Conservation (phyloP, 2,329 filamentous ascomycete genomes). For the Colletotrichum echinochloae region DNA sequence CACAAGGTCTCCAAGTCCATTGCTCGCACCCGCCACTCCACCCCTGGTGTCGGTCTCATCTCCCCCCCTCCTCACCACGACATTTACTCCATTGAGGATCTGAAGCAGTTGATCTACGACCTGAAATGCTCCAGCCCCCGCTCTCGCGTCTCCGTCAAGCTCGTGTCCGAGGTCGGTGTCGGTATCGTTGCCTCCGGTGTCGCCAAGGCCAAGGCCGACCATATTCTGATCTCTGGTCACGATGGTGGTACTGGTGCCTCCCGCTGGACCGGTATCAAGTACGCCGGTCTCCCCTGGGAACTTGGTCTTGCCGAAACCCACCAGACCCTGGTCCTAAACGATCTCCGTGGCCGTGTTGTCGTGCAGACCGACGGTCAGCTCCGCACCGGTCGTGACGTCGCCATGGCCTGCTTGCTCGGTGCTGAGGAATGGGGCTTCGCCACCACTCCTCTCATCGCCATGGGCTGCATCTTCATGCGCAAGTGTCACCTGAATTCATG, state of each 20-base stretch:
- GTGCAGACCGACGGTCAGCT: slow-evolving; percentile 97
- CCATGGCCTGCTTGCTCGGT: slow-evolving; percentile 92
- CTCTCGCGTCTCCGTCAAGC: slow-evolving; percentile 93
- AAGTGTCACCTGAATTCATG: slow-evolving; percentile 82
- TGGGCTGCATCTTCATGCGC: slow-evolving; percentile 97
- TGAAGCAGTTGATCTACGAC: slow-evolving; percentile 98
- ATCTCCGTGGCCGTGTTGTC: slow-evolving; percentile 93
- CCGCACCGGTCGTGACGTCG: slow-evolving; percentile 91
- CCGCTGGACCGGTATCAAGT: slow-evolving; percentile 98
- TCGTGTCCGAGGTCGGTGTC: slow-evolving; percentile 96
- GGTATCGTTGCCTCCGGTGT: slow-evolving; percentile 98
- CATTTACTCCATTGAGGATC: slow-evolving; percentile 97
- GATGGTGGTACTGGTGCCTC: slow-evolving; percentile 97
- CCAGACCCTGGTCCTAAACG: slow-evolving; percentile 94
- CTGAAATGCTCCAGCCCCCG: slow-evolving; percentile 96
- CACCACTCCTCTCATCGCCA: slow-evolving; percentile 92
- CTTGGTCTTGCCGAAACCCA: slow-evolving; percentile 96
- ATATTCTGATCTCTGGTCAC: slow-evolving; percentile 96
- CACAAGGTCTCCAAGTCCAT: slow-evolving; percentile 97
- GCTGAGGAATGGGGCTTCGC: slow-evolving; percentile 99
- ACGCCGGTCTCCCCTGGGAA: slow-evolving; percentile 96
- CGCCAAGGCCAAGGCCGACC: slow-evolving; percentile 96
- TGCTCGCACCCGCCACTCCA: slow-evolving; percentile 94
- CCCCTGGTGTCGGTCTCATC: slow-evolving; percentile 94
- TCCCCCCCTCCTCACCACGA: slow-evolving; percentile 97